phyloP scores from a whole-genome alignment of 2,329 filamentous ascomycete genomes.

The Stemphylium vesicarium region DNA sequence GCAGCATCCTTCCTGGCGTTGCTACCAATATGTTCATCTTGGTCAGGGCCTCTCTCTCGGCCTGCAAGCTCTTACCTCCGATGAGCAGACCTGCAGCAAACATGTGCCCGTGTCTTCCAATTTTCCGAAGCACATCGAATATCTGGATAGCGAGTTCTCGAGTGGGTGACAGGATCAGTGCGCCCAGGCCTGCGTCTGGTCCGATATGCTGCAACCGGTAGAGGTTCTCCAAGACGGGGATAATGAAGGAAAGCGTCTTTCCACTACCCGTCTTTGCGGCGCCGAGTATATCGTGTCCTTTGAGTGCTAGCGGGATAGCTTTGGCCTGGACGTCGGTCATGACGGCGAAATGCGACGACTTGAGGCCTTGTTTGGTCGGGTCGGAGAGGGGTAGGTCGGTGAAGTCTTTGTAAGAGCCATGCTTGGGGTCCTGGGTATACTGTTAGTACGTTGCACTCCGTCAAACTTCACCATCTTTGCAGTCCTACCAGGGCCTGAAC shows the following conservation, averaged over 20 bases:
- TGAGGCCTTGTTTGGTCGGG: conserved; percentile 78
- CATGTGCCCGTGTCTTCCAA: conserved; percentile 80
- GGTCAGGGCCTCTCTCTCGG: conserved; percentile 81
- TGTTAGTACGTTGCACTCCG: neutral
- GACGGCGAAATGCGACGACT: conserved; percentile 85
- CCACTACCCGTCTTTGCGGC: conserved; percentile 95
- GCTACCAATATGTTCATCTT: conserved; percentile 98
- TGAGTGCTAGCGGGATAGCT: conserved; percentile 86
- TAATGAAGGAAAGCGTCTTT: conserved; percentile 91
- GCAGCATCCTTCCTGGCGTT: conserved; percentile 91
- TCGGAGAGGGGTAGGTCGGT: conserved; percentile 84
- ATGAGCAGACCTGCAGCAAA: conserved; percentile 95
- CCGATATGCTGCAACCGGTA: conserved; percentile 90
- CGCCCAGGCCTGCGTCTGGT: conserved; percentile 82
- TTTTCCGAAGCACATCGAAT: conserved; percentile 89
- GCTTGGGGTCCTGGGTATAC: conserved; percentile 63
- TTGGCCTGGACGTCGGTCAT: conserved; percentile 91
- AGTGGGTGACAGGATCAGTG: conserved; percentile 91
- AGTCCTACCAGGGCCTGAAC: conserved; percentile 51
- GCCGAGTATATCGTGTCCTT: conserved; percentile 86
- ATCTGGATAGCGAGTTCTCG: conserved; percentile 96
- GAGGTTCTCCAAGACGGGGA: conserved; percentile 91
- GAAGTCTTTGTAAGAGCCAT: conserved; percentile 70
- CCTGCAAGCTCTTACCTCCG: conserved; percentile 86
- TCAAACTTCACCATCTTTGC: neutral